A percentile compares a stretch with the other conserved stretches of the same genome.
These are phyloP conservation scores for Berberis vulgaris DNA, from an alignment of 164 flowering plant species.

Conservation along the genomic window DNA sequence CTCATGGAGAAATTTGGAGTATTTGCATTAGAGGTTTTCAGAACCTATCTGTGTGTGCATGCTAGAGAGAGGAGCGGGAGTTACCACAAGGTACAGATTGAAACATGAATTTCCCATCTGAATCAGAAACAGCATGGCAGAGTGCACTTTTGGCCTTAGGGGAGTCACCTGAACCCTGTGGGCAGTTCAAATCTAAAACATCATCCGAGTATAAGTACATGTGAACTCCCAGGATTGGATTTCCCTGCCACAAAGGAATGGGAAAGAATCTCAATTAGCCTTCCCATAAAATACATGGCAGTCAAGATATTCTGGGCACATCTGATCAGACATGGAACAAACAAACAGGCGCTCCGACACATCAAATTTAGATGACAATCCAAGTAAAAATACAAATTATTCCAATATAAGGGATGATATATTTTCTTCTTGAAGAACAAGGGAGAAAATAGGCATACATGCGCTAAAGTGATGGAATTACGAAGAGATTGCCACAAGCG, in stretches of 20 bases:
- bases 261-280: constrained; percentile 1
- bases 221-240: constrained; percentile 94
- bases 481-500: too few relatives aligned
- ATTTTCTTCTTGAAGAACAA: too few relatives aligned
- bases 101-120: constrained; percentile 75
- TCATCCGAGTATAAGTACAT: constrained; percentile 78
- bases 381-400: too few relatives aligned
- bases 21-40: too few relatives aligned
- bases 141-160: constrained; percentile 55
- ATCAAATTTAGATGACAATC: too few relatives aligned
- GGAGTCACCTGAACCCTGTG: constrained; percentile 63
- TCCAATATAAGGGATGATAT: too few relatives aligned
- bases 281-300: background rate
- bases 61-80: background rate
- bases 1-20: too few relatives aligned
- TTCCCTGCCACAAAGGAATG: constrained; percentile 55
- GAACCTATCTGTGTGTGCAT: too few relatives aligned
- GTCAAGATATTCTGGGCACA: background rate
- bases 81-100: constrained; percentile 88
- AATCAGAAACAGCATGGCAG: constrained; percentile 89
- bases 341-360: too few relatives aligned
- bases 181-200: constrained; percentile 64
- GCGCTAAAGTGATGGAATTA: background rate
- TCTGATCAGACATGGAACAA: too few relatives aligned
- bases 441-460: background rate